Evolutionary conservation across 2,329 filamentous ascomycete species (phyloP), one percentile per base, ranked within the genome.

Genomic region (Monosporascus sp.): DNA sequence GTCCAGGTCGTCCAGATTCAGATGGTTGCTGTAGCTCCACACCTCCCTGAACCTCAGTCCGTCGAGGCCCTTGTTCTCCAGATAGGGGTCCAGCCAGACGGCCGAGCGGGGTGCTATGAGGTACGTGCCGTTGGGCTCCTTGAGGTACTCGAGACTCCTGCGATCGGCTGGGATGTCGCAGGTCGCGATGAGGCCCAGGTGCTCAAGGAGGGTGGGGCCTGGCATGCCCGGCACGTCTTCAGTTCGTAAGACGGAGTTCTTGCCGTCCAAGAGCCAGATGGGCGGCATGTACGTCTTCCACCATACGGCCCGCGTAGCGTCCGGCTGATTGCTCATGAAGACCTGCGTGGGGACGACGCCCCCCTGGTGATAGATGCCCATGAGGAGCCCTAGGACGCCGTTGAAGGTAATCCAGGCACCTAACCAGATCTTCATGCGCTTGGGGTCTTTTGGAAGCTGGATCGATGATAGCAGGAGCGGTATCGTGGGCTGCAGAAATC

Each of bases 201-300:
- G 75, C 55, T 78, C 74, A 1, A 90, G 69, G 65, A 92, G 76
- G 7, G 72, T 61, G 2, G 79, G 75, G 7, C 84, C 84, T 39
- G 80, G 75, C 71, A 89, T 80, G 4, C 88, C 86, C 83, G 90
- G 91, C 20, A 91, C 74, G 63, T 92, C 89, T 54, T 78, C 77
- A 1, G 88, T 92, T 31, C 73, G 77, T n/a, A 91, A 71, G 9
- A 88, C 78, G 60, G 85, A 80, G 59, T 88, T 90, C 69, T 88
- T 88, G 51, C 87, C 86, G 59, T 90, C 87, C 7, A 92, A 75
- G 20, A 93, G 77, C 88, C 89, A 93, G 37, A 87, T 86, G 0
- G 89, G 89, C 18, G 89, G 89, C 66, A 85, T 88, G 66, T 92
- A 92, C 1, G 89, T 92, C 68, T 91, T 92, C 89, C 89, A 93